Base-by-base conservation (phyloP, 1,139 yeast species). In the Meyerozyma guilliermondii region DNA sequence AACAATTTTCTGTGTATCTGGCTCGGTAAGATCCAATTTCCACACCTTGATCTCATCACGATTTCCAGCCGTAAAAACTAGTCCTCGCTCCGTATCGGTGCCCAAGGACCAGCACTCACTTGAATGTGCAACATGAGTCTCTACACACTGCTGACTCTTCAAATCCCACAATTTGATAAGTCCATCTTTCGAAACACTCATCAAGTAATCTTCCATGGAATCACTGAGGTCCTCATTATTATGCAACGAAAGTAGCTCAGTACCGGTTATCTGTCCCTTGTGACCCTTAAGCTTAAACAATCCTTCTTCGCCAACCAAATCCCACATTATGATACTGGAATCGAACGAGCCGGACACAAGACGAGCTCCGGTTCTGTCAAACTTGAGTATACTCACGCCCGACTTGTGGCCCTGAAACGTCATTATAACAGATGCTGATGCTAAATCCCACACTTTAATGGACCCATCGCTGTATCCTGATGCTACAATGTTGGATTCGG, bases 91-190 rank as follows among this genome's bases (percentile, higher is more conserved):
- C 3, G 48, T 43, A 44, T 65, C 65, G 26, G 81, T 60, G 1
- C 80, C 87, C 59, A 88, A 62, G 3, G 87, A 68, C 98, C 98
- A 91, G 65, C 96, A 87, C 62, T 92, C 98, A 49, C 89, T 89
- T 13, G 87, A 76, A 58, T 89, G 96, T 1, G 98, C 96, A 48
- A 91, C 80, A 60, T 89, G 98, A 0, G 98, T 89, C 61, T 92
- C 99, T 13, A 89, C 71, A 65, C 97, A 88, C 59, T 88, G 96
- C 58, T 87, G 91, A 10, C 94, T 71, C 55, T 81, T 83, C 50
- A 92, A 66, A 58, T 92, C 98, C 99, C 99, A 92, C 36, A 92
- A 65, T 59, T 92, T 92, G 51, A 92, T 73, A 43, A 89, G 69
- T 1, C 98, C 98, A 60, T 92, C 98, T 58, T 89, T 91, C 6